Conservation (phyloP, 495 filamentous ascomycete genomes). For the Barbatosphaeria neglecta region DNA sequence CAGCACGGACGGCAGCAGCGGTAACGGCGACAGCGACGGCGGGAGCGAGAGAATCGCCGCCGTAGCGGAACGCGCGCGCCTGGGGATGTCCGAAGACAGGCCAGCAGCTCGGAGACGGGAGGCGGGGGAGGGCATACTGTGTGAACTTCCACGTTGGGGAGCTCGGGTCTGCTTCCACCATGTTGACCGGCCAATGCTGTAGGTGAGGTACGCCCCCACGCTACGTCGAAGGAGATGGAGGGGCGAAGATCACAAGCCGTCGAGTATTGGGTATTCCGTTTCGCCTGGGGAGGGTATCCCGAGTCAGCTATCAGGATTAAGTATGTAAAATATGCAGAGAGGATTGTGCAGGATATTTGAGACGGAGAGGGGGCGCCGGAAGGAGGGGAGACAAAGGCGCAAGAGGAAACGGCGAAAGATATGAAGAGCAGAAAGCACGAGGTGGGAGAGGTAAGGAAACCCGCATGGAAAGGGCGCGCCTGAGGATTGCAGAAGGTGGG, state of each 20-base stretch:
- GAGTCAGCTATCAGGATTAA: not conserved
- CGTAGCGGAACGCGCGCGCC: not conserved
- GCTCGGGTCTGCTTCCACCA: conserved; percentile 92
- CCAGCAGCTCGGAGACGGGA: not conserved
- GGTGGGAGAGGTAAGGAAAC: no score
- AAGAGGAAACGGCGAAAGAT: no score
- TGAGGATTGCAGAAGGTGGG: no score
- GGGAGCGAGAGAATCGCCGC: not conserved
- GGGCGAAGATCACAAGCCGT: conserved; percentile 7
- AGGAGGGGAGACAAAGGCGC: no score
- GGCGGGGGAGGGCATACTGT: conserved; percentile 57
- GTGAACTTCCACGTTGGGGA: conserved; percentile 99
- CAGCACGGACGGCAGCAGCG: no score
- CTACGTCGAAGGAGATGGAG: conserved; percentile 12
- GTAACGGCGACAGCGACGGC: conserved; percentile 8
- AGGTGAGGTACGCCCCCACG: conserved; percentile 11
- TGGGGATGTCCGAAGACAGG: not conserved
- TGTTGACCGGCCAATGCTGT: conserved; percentile 40
- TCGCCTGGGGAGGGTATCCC: not conserved
- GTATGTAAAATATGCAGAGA: not conserved
- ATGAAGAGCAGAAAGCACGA: no score
- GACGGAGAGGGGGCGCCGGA: no score
- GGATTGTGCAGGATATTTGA: no score
- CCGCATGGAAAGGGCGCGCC: not conserved
- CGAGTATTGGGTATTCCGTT: no score